phyloP scores from a whole-genome alignment of 768 basidiomycete species.

The Rhizopogon rudus region DNA sequence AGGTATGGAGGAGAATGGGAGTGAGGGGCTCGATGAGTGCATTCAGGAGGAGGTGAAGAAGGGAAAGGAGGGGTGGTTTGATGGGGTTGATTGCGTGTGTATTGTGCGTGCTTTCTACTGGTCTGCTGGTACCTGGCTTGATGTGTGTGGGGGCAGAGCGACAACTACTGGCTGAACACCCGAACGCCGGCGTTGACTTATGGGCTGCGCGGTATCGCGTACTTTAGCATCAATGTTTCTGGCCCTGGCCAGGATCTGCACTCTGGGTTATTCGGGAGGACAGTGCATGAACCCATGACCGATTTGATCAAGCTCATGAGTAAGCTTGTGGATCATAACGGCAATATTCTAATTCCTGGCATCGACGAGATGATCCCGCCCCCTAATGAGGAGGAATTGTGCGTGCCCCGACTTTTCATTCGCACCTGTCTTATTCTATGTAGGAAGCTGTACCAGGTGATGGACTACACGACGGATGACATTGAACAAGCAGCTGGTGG shows the following conservation, averaged over 20 bases:
- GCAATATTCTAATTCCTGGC: constrained; percentile 86
- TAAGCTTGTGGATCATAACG: constrained; percentile 73
- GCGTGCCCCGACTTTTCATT: constrained; percentile 12
- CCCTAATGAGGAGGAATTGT: constrained; percentile 71
- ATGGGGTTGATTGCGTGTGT: constrained; percentile 88
- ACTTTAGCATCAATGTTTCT: constrained; percentile 77
- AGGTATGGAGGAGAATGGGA: constrained; percentile 96
- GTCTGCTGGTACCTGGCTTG: background rate
- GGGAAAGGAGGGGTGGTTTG: constrained; percentile 69
- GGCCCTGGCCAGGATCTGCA: constrained; percentile 89
- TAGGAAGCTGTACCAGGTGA: constrained; percentile 64
- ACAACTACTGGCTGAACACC: constrained; percentile 92
- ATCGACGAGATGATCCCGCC: constrained; percentile 80
- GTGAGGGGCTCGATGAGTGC: constrained; percentile 85
- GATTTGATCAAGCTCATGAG: constrained; percentile 82
- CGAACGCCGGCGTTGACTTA: constrained; percentile 81
- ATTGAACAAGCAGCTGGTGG: constrained; percentile 76
- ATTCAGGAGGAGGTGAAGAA: constrained; percentile 68
- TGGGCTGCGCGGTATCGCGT: constrained; percentile 82
- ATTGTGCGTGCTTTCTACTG: constrained; percentile 50
- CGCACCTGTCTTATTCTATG: background rate
- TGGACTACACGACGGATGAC: constrained; percentile 72
- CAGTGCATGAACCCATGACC: constrained; percentile 91
- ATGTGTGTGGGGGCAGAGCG: constrained; percentile 44
- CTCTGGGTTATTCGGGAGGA: constrained; percentile 81